A percentile compares a stretch with the other conserved stretches of the same genome.
Evolutionary conservation across 345 rosid species (phyloP).

Genomic region (Gossypium bickii): DNA sequence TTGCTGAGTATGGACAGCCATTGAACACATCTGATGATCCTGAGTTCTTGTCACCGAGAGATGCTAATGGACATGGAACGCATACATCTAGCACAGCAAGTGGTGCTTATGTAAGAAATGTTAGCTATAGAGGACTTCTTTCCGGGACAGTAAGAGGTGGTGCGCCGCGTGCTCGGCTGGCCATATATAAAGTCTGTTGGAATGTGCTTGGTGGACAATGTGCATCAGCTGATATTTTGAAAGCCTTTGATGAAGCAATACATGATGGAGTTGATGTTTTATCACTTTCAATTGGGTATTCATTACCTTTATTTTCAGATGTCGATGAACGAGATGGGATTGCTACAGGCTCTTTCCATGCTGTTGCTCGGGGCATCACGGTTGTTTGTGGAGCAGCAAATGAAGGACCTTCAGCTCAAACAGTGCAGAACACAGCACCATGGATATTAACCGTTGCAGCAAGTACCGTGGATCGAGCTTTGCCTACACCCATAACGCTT

Average conservation of each 20-base stretch:
- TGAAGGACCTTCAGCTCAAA: slow-evolving; percentile 37
- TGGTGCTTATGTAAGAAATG: slow-evolving; percentile 29
- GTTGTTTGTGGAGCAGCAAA: slow-evolving; percentile 40
- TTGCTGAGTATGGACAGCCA: slow-evolving; percentile 14
- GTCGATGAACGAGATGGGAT: slow-evolving; percentile 22
- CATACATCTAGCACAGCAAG: slow-evolving; percentile 57
- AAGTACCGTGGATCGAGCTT: slow-evolving; percentile 45
- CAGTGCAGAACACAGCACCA: slow-evolving; percentile 48
- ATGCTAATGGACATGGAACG: slow-evolving; percentile 52
- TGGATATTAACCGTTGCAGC: slow-evolving; percentile 59
- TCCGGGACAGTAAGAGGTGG: slow-evolving; percentile 38
- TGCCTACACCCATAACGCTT: slow-evolving; percentile 37
- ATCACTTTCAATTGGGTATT: slow-evolving; percentile 24
- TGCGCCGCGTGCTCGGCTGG: slow-evolving; percentile 40
- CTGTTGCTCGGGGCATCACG: slow-evolving; percentile 28
- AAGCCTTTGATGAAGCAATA: slow-evolving; percentile 22
- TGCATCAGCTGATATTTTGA: slow-evolving; percentile 39
- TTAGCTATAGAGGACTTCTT: slow-evolving; percentile 29
- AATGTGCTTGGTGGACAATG: slow-evolving; percentile 32
- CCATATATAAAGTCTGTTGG: slow-evolving; percentile 38
- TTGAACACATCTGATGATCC: slow-evolving; percentile 19
- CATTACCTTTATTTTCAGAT: slow-evolving; percentile 14
- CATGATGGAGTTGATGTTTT: slow-evolving; percentile 36
- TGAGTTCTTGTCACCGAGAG: slow-evolving; percentile 24
- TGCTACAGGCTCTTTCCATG: slow-evolving; percentile 35